Conservation (phyloP, 2,329 filamentous ascomycete species). For the Onygenales sp. region DNA sequence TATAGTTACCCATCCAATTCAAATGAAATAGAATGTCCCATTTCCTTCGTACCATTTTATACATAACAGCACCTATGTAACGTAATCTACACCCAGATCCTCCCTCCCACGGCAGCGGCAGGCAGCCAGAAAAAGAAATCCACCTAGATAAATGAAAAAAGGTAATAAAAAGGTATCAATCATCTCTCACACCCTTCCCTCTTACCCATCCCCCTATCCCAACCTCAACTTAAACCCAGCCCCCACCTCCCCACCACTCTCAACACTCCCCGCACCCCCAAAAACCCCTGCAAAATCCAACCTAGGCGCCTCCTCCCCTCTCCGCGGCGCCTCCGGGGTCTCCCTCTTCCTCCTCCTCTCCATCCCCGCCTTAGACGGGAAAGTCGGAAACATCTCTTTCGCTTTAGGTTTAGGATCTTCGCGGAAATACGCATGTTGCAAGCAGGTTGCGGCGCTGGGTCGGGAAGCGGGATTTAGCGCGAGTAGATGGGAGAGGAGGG, state of each 20-base stretch:
- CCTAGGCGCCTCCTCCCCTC: slow-evolving; percentile 59
- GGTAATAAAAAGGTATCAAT: no score
- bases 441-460: slow-evolving; percentile 62
- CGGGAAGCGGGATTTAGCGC: slow-evolving; percentile 63
- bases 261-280: slow-evolving; percentile 52
- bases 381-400: slow-evolving; percentile 90
- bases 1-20: no score
- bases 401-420: slow-evolving; percentile 87
- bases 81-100: no score
- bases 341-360: slow-evolving; percentile 65
- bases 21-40: no score
- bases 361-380: slow-evolving; percentile 88
- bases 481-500: slow-evolving; percentile 60
- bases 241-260: slow-evolving; percentile 53
- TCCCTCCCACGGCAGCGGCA: no score
- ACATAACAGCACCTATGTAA: no score
- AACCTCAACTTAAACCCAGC: slow-evolving; percentile 52
- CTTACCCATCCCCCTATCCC: slow-evolving; percentile 21
- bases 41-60: no score
- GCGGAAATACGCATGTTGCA: slow-evolving; percentile 73
- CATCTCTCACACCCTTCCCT: not conserved
- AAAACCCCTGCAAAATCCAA: slow-evolving; percentile 65
- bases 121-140: no score
- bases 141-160: no score
- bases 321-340: slow-evolving; percentile 72